Base-by-base conservation (phyloP, 768 basidiomycete genomes). In the Suillus variegatus region DNA sequence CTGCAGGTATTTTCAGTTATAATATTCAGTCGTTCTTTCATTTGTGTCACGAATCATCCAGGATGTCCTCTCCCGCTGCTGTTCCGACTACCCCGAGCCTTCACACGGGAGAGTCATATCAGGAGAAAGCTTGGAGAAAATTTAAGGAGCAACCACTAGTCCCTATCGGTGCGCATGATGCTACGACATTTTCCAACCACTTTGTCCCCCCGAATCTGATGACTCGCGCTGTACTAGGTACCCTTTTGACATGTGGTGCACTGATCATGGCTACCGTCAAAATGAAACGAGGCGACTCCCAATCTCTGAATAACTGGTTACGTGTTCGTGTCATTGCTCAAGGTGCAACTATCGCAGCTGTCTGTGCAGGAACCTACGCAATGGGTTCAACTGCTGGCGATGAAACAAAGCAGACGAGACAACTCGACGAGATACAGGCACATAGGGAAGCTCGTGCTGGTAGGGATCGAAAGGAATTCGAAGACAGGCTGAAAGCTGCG, bases 91-190 rank as follows among this genome's bases (percentile, higher is more conserved):
- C 74, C 1, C 74, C 75, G 20, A 76, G 74, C 44, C 64, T 76
- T 51, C 58, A 60, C 40, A 63, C 76, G 12, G 68, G 71, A 13
- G 88, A 90, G 72, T 81, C 84, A 28, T 89, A 86, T 80, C 75
- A 79, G 47, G 84, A 86, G 66, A 88, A 86, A 74, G 85, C 82
- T 12, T 64, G 75, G 32, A 79, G 88, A 8, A 93, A 92, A 74
- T 84, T 90, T 77, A 89, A 86, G 65, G 87, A 93, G 73, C 88
- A 94, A 72, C 92, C 93, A 4, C 85, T 89, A 73, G 92, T 94
- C 3, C 92, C 92, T 9, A 72, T 92, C 28, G 90, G 92, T 91
- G 65, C 63, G 88, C 79, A 8, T 38, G 12, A 62, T 58, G 16
- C 60, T 54, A 36, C 41, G 43, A 64, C 9, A 18, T n/a, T 44